Base-by-base conservation (phyloP, 1,284 basidiomycete genomes). In the Anthracocystis walkeri region DNA sequence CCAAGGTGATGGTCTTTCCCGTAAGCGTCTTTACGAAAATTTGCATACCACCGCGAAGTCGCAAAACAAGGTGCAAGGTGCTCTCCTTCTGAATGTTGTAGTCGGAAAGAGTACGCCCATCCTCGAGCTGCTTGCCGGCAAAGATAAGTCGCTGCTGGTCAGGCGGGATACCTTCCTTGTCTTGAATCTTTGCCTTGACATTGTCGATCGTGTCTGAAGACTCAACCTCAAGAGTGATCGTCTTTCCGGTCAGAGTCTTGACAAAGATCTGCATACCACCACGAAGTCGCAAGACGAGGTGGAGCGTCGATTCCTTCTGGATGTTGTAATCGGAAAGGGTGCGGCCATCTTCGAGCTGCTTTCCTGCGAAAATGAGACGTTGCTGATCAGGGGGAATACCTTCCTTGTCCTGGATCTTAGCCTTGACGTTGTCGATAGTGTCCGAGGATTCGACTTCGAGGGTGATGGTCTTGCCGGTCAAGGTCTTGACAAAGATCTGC, bases 401-500 rank as follows among this genome's bases (percentile, higher is more conserved):
- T 52, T 85, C 84, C 65, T 84, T 83, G 73, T 84, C 82, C 61
- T 84, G 82, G 60, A 85, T 46, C 86, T 82, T 82, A 42, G 77
- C 79, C 68, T 83, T 82, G 50, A 83, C 77, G 90, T 96, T 96
- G 90, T 97, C 94, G 87, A 97, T 95, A 76, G 95, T 95, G 89
- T 96, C 94, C 68, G 92, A 66, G 88, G 89, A 86, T 88, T 96
- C 94, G 80, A 96, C 94, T 90, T 93, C 87, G 89, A 93, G 64
- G 82, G 94, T 96, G 89, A 97, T 96, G 79, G 94, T 97, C 90
- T 97, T 98, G 87, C 96, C 95, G 89, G 95, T 97, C 80, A 98
- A 92, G 90, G 93, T 84, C 79, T 85, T 85, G 79, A 85, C 83
- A 46, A 85, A 84, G 50, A 85, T 82, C 57, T 84, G 83, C 83